A percentile compares a stretch with the other conserved stretches of the same genome.
These are phyloP conservation scores for Takakia lepidozioides DNA, from an alignment of 225 moss, liverwort and hornwort genomes.

Conservation along the genomic window DNA sequence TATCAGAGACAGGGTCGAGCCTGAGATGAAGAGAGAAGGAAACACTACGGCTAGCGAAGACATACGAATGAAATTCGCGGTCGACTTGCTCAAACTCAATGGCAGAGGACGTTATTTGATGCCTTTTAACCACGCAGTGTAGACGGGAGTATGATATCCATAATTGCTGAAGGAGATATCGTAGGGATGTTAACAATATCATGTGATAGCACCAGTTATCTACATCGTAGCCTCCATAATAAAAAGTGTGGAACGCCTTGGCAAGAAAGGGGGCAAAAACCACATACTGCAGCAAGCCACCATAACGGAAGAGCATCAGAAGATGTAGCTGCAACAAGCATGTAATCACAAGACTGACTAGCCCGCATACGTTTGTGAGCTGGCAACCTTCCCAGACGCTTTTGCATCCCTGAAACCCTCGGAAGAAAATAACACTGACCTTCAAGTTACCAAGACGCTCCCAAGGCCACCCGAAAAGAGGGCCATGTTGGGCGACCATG, in stretches of 20 bases:
- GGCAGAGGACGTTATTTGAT: conserved; percentile 25
- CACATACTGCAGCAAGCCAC: conserved; percentile 51
- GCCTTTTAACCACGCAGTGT: conserved; percentile 22
- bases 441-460: conserved; percentile 31
- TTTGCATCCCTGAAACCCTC: not conserved
- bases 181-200: conserved; percentile 18
- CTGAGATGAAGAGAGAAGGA: no score
- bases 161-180: conserved; percentile 20
- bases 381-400: not conserved
- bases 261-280: conserved; percentile 56
- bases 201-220: conserved; percentile 79
- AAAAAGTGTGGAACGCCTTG: conserved; percentile 27
- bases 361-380: not conserved
- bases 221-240: conserved; percentile 21
- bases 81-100: conserved; percentile 70
- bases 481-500: conserved; percentile 26
- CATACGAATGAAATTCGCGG: conserved; percentile 71
- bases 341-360: not conserved
- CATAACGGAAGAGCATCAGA: not conserved
- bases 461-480: conserved; percentile 47
- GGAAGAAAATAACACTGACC: conserved; percentile 12
- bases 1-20: no score
- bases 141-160: conserved; percentile 62
- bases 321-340: not conserved
- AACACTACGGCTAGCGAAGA: no score